phyloP scores from a whole-genome alignment of 179 eudicot species.

The Beta corolliflora region DNA sequence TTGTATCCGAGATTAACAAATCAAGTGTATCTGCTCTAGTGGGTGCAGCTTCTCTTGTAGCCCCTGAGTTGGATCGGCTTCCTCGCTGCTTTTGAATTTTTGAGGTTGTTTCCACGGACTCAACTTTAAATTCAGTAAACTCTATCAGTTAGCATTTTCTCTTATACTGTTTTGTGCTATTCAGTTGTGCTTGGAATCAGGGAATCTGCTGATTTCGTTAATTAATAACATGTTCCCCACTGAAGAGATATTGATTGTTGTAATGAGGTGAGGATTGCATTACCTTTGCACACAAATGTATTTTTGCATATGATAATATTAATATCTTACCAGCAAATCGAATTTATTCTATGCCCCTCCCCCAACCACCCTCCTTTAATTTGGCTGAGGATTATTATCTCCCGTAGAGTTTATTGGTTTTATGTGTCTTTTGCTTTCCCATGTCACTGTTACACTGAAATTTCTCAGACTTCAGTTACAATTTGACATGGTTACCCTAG shows the following conservation, averaged over 20 bases:
- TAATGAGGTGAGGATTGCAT: not conserved
- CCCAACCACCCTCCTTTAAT: not conserved
- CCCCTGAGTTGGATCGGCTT: conserved; percentile 63
- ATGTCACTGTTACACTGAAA: no score
- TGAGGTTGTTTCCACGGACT: not conserved
- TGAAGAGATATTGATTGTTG: not conserved
- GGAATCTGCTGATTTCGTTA: not conserved
- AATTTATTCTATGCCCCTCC: not conserved
- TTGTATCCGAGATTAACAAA: conserved; percentile 50
- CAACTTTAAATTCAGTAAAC: not conserved
- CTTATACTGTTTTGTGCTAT: not conserved
- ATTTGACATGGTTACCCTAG: no score
- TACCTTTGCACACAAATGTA: not conserved
- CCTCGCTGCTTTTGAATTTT: conserved; percentile 54
- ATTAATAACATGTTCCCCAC: not conserved
- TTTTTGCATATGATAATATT: not conserved
- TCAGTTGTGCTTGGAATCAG: not conserved
- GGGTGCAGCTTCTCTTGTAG: conserved; percentile 58
- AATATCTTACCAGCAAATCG: not conserved
- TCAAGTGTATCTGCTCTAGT: conserved; percentile 43
- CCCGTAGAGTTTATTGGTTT: not conserved
- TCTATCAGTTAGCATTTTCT: not conserved
- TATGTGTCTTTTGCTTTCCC: not conserved
- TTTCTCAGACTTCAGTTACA: no score
- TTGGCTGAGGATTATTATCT: not conserved